Evolutionary conservation across 306 rosid species (phyloP), one percentile per base, ranked within the genome.

Genomic region (Cicer bijugum): DNA sequence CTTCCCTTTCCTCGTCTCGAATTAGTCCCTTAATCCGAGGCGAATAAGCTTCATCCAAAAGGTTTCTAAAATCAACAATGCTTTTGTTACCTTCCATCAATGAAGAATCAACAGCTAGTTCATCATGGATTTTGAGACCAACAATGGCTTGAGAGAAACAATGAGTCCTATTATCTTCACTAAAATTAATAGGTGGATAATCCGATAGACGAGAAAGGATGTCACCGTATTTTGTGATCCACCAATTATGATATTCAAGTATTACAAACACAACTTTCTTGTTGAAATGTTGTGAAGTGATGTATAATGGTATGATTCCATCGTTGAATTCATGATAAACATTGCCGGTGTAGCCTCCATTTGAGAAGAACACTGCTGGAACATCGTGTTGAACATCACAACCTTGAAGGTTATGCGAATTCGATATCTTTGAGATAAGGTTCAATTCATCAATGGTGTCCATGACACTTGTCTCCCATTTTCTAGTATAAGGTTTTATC

Each of bases 311-410:
- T 33, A 95, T n/a, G 47, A 95, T 80, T 75, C 99, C 99, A 17
- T 95, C 99, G 16, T 95, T 95, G 88, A 95, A 95, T 74, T 95
- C 99, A 4, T 95, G 99, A 52, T 95, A 95, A 38, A 91, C 91
- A 4, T 95, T 95, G 8, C 99, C 99, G 0, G 99, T 95, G 48
- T 95, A 95, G 14, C 99, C 99, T n/a, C 99, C 99, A 0, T 92
- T 95, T 0, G 99, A 95, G 80, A 95, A 91, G 69, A 95, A 88
- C 80, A 95, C 86, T 0, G 99, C 99, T 0, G 99, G 99, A 79
- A 90, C 93, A 69, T 90, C 84, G 9, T 95, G 91, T 9, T 72
- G 46, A 10, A 95, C 93, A 74, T 95, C 90, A 67, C 99, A 95
- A 19, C 61, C 61, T 16, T 66, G 85, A 52, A 19, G 46, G 3